A percentile compares a stretch with the other conserved stretches of the same genome.
phyloP scores from a whole-genome alignment of 345 rosid genomes.

The Salix koriyanagi region DNA sequence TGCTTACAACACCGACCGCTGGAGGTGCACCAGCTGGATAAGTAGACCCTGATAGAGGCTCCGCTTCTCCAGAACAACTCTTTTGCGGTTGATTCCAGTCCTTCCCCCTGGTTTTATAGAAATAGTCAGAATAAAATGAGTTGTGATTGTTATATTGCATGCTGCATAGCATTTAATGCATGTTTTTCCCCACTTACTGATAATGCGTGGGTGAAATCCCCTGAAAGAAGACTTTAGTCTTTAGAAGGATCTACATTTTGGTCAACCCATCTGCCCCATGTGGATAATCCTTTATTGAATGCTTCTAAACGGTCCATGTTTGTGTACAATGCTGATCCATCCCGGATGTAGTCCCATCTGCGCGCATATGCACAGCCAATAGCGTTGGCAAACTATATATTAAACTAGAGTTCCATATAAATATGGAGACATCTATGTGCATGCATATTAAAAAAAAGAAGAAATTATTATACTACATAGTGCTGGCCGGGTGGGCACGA shows the following conservation, averaged over 20 bases:
- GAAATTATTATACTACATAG: not conserved
- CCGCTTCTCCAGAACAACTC: constrained; percentile 57
- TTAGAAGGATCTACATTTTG: constrained; percentile 50
- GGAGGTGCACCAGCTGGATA: constrained; percentile 77
- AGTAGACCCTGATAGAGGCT: constrained; percentile 61
- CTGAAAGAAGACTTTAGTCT: constrained; percentile 85
- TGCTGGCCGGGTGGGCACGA: not conserved
- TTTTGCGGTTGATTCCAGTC: constrained; percentile 73
- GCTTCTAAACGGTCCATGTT: constrained; percentile 84
- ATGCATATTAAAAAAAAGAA: not conserved
- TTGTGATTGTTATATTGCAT: not conserved
- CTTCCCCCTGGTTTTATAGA: constrained; percentile 44
- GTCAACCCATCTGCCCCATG: constrained; percentile 89
- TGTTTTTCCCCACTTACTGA: constrained; percentile 41
- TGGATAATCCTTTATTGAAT: constrained; percentile 58
- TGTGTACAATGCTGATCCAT: constrained; percentile 39
- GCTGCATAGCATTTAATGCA: not conserved
- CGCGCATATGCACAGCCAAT: not conserved
- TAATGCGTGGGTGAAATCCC: constrained; percentile 95
- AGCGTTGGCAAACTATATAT: not conserved
- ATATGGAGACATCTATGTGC: not conserved
- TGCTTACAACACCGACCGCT: constrained; percentile 46
- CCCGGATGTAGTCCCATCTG: constrained; percentile 84
- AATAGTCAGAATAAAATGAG: not conserved
- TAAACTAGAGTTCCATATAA: not conserved